Evolutionary conservation across 163 green algal species (phyloP), one percentile per base, ranked within the genome.

Genomic region (Scenedesmus sp.): DNA sequence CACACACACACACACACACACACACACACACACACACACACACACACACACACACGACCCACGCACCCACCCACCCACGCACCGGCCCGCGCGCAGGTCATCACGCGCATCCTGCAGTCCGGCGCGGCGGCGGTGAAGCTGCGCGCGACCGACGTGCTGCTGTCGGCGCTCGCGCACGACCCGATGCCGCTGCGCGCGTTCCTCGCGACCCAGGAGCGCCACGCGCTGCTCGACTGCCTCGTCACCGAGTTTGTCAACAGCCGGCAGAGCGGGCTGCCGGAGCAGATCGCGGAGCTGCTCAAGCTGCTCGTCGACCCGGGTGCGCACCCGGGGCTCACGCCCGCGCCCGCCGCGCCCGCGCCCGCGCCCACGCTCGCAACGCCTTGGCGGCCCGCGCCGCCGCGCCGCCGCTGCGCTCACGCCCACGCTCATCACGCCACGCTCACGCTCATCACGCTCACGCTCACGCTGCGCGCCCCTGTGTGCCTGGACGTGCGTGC

Each of bases 231-330:
- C 69, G 63, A 62, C 20, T 54, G 87, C 36, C 85, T 98, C 50
- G 77, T 97, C 72, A 53, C 72, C n/a, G 83, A 87, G 75, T 81
- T 86, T 20, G 67, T 63, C 18, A 73, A 78, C 22, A 77, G 77
- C 24, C 80, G 77, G 15, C 83, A 91, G 31, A 84, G 77, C 26
- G 94, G 93, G 2, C 78, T 97, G 65, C 87, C 95, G 64, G 95
- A 96, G 81, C 89, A 96, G 74, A 89, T 90, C 29, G 70, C 94
- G 18, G 96, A 99, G 82, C 86, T 97, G 34, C 70, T 99, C 42
- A 89, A 92, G 39, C 57, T 92, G 63, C 86, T 99, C 60, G 87
- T 99, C 24, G 96, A 99, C 83, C 90, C 95, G 71, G 71, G 71
- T 80, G 58, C n/a, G n/a, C n/a, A n/a, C n/a, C n/a, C n/a, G n/a